Conservation (phyloP, 257 asterid genomes). For the Nicotiana noctiflora region DNA sequence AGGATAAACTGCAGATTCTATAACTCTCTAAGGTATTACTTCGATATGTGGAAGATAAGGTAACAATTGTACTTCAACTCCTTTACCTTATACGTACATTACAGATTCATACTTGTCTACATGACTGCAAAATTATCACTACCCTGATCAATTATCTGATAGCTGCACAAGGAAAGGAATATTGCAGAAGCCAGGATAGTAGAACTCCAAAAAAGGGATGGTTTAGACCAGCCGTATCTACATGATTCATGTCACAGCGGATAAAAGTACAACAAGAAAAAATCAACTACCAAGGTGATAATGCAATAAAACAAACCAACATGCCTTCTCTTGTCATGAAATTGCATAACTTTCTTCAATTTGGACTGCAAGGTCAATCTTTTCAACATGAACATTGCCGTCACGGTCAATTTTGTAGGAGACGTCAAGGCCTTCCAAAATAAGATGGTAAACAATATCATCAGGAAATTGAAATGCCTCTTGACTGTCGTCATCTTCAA, state of each 20-base stretch:
- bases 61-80: background rate
- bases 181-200: background rate
- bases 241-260: background rate
- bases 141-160: background rate
- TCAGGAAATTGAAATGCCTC: conserved; percentile 11
- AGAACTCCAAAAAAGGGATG: background rate
- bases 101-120: too few species aligned
- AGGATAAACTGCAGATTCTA: background rate
- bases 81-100: too few species aligned
- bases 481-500: conserved; percentile 27
- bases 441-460: conserved; percentile 51
- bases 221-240: background rate
- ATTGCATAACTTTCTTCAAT: background rate
- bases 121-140: too few species aligned
- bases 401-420: conserved; percentile 59
- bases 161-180: background rate
- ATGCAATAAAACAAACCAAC: background rate
- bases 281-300: background rate
- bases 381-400: conserved; percentile 61
- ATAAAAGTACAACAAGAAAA: background rate
- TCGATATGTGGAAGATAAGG: background rate
- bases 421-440: conserved; percentile 60
- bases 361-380: conserved; percentile 25
- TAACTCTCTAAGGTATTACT: background rate
- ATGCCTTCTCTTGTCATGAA: background rate